A percentile compares a stretch with the other conserved stretches of the same genome.
These are phyloP conservation scores for Musa schizocarpa DNA, from an alignment of 176 grass and related monocot genomes.

Conservation along the genomic window DNA sequence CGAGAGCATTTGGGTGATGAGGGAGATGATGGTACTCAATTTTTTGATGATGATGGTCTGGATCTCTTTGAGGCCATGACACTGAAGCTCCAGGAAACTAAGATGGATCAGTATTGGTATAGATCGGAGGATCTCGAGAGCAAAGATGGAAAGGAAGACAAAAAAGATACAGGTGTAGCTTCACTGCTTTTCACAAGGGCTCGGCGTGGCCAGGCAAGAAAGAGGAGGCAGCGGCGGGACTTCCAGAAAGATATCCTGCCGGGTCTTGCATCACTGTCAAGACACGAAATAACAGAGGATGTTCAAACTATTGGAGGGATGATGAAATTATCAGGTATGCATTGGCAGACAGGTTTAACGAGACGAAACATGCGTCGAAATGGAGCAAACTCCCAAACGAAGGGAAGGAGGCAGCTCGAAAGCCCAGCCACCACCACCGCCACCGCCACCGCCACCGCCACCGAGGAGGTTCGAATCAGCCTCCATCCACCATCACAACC, in stretches of 20 bases:
- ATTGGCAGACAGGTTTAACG: slow-evolving; percentile 6
- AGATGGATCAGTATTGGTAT: slow-evolving; percentile 12
- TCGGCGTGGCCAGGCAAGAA: slow-evolving; percentile 34
- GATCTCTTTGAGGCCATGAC: slow-evolving; percentile 52
- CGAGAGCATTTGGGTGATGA: not conserved
- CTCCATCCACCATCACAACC: slow-evolving; percentile 6
- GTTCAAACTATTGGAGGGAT: slow-evolving; percentile 37
- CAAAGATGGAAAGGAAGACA: slow-evolving; percentile 10
- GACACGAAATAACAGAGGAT: slow-evolving; percentile 50
- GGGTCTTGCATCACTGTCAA: slow-evolving; percentile 31
- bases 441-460: not conserved
- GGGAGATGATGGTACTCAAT: slow-evolving; percentile 3
- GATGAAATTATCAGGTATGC: slow-evolving; percentile 9
- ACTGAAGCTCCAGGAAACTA: slow-evolving; percentile 34
- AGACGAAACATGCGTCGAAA: slow-evolving; percentile 28
- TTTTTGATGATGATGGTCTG: slow-evolving; percentile 25
- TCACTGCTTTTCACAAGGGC: slow-evolving; percentile 25
- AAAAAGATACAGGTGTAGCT: slow-evolving; percentile 20
- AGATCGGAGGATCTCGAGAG: not conserved
- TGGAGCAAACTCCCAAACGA: slow-evolving; percentile 6
- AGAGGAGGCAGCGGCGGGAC: slow-evolving; percentile 28
- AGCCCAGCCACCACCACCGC: not conserved
- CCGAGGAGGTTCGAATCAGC: slow-evolving; percentile 13
- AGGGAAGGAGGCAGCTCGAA: slow-evolving; percentile 24
- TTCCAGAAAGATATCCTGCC: slow-evolving; percentile 61